Evolutionary conservation across 495 filamentous ascomycete genomes (phyloP).

Genomic region (Parmelia sp.): DNA sequence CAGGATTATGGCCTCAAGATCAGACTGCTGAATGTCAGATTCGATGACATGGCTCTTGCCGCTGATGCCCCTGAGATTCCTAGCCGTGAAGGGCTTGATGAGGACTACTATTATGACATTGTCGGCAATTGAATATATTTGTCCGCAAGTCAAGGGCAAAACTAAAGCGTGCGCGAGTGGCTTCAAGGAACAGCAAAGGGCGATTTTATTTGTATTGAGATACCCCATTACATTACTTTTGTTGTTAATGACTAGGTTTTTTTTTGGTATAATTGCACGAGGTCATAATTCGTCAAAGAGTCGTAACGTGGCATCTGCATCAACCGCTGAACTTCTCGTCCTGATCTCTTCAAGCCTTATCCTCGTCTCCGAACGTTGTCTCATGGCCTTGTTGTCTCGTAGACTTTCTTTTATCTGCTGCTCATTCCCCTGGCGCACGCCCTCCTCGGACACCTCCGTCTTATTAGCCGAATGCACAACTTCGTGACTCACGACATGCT

Average conservation of each 20-base stretch:
- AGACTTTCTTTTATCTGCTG: background rate
- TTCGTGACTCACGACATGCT: background rate
- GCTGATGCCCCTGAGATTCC: constrained; percentile 43
- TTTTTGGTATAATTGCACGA: background rate
- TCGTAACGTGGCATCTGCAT: constrained; percentile 19
- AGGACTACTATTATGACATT: constrained; percentile 51
- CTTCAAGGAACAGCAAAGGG: background rate
- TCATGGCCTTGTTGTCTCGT: background rate
- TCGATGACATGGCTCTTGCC: constrained; percentile 59
- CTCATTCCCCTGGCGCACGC: background rate
- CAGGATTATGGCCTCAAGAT: constrained; percentile 91
- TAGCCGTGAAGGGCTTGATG: constrained; percentile 44
- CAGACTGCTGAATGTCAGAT: constrained; percentile 80
- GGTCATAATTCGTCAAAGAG: constrained; percentile 23
- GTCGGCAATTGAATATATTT: constrained; percentile 36
- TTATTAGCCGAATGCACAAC: background rate
- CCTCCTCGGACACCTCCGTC: background rate
- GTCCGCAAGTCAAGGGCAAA: background rate
- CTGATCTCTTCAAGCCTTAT: background rate
- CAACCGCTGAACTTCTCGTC: constrained; percentile 1
- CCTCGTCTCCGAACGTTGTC: background rate
- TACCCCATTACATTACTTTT: constrained; percentile 14
- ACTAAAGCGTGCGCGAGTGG: background rate
- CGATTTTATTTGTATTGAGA: constrained; percentile 1
- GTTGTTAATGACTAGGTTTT: background rate